These are phyloP conservation scores for Penicillium sp. DNA, from an alignment of 2,329 filamentous ascomycete genomes.

Conservation along the genomic window DNA sequence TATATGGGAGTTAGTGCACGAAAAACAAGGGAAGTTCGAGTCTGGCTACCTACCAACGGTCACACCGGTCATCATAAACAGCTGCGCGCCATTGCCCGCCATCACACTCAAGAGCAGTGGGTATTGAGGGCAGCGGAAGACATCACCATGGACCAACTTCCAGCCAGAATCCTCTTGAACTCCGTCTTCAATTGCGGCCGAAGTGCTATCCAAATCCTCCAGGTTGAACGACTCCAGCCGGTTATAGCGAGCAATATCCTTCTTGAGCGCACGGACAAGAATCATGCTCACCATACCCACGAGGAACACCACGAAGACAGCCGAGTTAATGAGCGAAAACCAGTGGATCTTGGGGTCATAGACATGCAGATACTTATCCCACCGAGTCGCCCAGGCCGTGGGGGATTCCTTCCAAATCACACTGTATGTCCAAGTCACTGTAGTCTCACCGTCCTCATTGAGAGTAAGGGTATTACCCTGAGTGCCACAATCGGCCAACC, in stretches of 20 bases:
- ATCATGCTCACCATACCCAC: constrained; percentile 92
- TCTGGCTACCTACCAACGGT: constrained; percentile 63
- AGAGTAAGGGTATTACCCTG: constrained; percentile 62
- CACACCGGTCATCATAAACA: constrained; percentile 95
- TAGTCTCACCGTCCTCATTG: constrained; percentile 60
- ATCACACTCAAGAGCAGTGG: constrained; percentile 83
- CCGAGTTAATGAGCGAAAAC: constrained; percentile 96
- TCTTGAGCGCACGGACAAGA: constrained; percentile 79
- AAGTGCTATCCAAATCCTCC: constrained; percentile 80
- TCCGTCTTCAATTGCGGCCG: constrained; percentile 74
- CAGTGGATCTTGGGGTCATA: constrained; percentile 98
- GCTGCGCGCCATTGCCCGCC: constrained; percentile 88
- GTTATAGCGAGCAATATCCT: constrained; percentile 97
- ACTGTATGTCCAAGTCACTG: constrained; percentile 85
- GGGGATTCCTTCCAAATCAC: constrained; percentile 82
- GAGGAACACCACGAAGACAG: constrained; percentile 89
- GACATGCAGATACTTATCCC: constrained; percentile 98
- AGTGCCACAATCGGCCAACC: constrained; percentile 63
- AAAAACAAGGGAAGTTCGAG: not conserved
- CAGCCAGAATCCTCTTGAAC: constrained; percentile 97
- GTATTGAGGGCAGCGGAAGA: constrained; percentile 83
- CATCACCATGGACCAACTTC: constrained; percentile 97
- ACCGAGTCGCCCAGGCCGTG: constrained; percentile 92
- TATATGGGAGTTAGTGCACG: constrained; percentile 11
- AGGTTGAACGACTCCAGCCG: constrained; percentile 86